Conservation (phyloP, 331 rosid genomes). For the Malus hybrid region DNA sequence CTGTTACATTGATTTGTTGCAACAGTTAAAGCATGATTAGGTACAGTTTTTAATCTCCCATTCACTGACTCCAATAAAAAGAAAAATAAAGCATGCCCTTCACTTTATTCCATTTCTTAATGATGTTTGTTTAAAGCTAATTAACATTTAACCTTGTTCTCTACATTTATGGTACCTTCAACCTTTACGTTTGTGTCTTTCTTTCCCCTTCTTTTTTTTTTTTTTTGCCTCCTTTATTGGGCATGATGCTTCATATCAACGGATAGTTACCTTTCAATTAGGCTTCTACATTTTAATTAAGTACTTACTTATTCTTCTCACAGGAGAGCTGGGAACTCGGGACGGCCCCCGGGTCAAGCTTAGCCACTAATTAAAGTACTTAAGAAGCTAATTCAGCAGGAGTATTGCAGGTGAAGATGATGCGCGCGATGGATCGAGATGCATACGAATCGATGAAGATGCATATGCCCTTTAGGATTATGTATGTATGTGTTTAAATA, state of each 20-base stretch:
- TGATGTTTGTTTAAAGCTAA: slow-evolving; percentile 30
- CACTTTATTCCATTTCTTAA: slow-evolving; percentile 49
- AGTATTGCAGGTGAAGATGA: background rate
- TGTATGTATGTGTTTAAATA: background rate
- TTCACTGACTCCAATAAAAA: slow-evolving; percentile 2
- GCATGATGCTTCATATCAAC: background rate
- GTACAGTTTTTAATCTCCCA: slow-evolving; percentile 12
- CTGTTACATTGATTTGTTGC: slow-evolving; percentile 48
- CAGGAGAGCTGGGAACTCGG: slow-evolving; percentile 74
- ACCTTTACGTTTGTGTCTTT: slow-evolving; percentile 27
- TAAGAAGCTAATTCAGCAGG: background rate
- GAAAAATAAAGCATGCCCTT: slow-evolving; percentile 25
- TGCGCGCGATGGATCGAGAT: background rate
- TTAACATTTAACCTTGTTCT: slow-evolving; percentile 26
- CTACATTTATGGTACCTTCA: slow-evolving; percentile 16
- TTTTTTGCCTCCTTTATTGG: slow-evolving; percentile 16
- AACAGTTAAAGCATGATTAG: background rate
- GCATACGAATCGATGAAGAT: background rate
- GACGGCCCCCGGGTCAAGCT: slow-evolving; percentile 71
- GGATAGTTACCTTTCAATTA: background rate
- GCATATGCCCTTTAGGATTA: background rate
- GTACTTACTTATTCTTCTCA: background rate
- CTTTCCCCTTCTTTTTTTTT: slow-evolving; percentile 18
- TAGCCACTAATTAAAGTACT: slow-evolving; percentile 13
- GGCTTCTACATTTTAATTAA: background rate